Base-by-base conservation (phyloP, 306 rosid species). In the Dryas alaskensis region DNA sequence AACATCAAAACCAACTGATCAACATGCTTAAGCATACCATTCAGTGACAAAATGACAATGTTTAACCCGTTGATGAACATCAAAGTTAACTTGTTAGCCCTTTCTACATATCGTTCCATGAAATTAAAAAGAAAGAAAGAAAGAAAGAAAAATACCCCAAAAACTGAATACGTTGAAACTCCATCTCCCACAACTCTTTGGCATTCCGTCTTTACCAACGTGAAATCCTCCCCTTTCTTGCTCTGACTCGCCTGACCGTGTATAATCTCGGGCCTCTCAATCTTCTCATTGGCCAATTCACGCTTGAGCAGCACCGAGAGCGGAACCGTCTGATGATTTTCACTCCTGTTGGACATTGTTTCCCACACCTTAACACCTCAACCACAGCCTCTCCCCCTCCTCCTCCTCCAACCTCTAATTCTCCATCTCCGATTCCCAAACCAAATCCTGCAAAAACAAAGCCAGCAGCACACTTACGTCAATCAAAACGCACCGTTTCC, bases 101-200 rank as follows among this genome's bases (percentile, higher is more conserved):
- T 37, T 49, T 49, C 43, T 11, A 39, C 60, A 17, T 10, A 11
- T 42, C 12, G 47, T 31, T 61, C 67, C 39, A 39, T 14, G 2
- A 7, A 60, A 60, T 5, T 0, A 47, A 22, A 25, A 46, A 22
- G 52, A 55, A 6, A 13, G 50, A 4, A 11, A 64, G 4, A 27
- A n/a, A 2, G 40, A 54, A 37, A 54, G 61, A 70, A 80, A 14
- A 79, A 76, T 88, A 95, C 99, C 87, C 86, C 99, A 9, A 87
- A 95, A 81, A 95, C 99, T 5, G 99, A 95, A 84, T 84, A 95
- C 0, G 91, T 92, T 51, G 95, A 89, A 59, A 88, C 88, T 65
- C 96, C 99, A 79, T 95, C 99, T 17, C 98, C 98, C 7, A 92
- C 86, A 84, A 95, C 54, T 85, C 99, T 92, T 81, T 95, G 92